phyloP scores from a whole-genome alignment of 2,329 filamentous ascomycete species.

The Fusarium chaquense region DNA sequence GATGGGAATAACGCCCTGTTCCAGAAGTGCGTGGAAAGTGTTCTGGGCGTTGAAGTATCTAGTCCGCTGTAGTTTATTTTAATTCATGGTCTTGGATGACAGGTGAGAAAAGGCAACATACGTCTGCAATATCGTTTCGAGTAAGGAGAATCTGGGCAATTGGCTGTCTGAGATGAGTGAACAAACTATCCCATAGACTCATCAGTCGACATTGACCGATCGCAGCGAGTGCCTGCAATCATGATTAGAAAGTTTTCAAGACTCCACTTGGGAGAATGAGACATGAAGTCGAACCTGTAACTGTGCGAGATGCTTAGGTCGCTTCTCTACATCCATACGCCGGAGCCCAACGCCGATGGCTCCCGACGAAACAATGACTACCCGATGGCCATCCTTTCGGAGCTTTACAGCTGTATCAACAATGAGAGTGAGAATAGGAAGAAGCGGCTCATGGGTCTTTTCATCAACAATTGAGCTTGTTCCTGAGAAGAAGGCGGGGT shows the following conservation, averaged over 20 bases:
- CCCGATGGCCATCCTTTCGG: slow-evolving; percentile 89
- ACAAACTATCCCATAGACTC: slow-evolving; percentile 94
- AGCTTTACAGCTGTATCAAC: slow-evolving; percentile 93
- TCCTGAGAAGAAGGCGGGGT: slow-evolving; percentile 69
- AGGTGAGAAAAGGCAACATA: slow-evolving; percentile 55
- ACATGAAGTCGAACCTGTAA: slow-evolving; percentile 71
- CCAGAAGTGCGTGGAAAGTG: slow-evolving; percentile 87
- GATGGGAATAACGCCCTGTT: slow-evolving; percentile 97
- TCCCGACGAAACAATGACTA: slow-evolving; percentile 96
- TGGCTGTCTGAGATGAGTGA: slow-evolving; percentile 87
- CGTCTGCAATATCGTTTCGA: slow-evolving; percentile 94
- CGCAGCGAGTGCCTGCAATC: slow-evolving; percentile 80
- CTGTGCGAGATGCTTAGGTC: slow-evolving; percentile 90
- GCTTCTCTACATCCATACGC: slow-evolving; percentile 87
- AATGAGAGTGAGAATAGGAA: slow-evolving; percentile 90
- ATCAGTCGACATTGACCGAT: slow-evolving; percentile 97
- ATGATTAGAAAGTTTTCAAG: slow-evolving; percentile 21
- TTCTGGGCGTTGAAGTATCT: slow-evolving; percentile 98
- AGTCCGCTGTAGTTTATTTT: slow-evolving; percentile 69
- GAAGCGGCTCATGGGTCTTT: slow-evolving; percentile 89
- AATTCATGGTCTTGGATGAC: neutral
- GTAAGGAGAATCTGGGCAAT: slow-evolving; percentile 96
- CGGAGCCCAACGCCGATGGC: slow-evolving; percentile 94
- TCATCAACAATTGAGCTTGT: slow-evolving; percentile 99
- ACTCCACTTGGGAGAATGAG: neutral